phyloP scores from a whole-genome alignment of 2,329 filamentous ascomycete species.

The Zasmidium angulare region DNA sequence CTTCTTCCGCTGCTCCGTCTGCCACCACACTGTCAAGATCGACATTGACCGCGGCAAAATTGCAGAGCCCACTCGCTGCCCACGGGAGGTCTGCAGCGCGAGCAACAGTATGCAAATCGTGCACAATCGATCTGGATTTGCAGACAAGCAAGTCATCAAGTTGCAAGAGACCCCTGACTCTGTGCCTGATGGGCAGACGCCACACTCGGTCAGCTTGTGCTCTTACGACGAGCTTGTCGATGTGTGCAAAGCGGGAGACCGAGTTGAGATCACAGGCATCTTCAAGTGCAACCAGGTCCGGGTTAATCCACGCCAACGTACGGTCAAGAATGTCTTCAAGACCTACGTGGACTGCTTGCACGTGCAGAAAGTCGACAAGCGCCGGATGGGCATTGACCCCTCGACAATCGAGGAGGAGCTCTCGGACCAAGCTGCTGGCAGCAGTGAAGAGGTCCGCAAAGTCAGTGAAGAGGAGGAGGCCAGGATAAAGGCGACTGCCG shows the following conservation, averaged over 20 bases:
- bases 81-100: constrained; percentile 74
- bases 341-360: constrained; percentile 95
- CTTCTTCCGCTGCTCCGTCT: constrained; percentile 93
- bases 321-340: constrained; percentile 95
- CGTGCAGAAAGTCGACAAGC: constrained; percentile 94
- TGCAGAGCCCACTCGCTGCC: constrained; percentile 87
- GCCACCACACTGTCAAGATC: constrained; percentile 86
- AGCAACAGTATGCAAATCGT: constrained; percentile 98
- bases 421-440: constrained; percentile 68
- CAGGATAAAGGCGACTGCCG: constrained; percentile 79
- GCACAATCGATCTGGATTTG: constrained; percentile 91
- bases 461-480: constrained; percentile 83
- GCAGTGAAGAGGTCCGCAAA: constrained; percentile 79
- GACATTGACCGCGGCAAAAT: constrained; percentile 96
- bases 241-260: constrained; percentile 95
- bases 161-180: constrained; percentile 95
- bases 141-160: constrained; percentile 98
- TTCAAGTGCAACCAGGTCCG: constrained; percentile 94
- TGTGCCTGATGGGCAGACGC: constrained; percentile 92
- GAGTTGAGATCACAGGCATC: constrained; percentile 92
- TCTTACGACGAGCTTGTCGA: constrained; percentile 97
- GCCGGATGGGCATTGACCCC: constrained; percentile 84
- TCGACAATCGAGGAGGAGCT: constrained; percentile 85
- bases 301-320: constrained; percentile 87
- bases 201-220: constrained; percentile 93